These are phyloP conservation scores for Solidago caesia DNA, from an alignment of 129 eudicot species.

Conservation along the genomic window DNA sequence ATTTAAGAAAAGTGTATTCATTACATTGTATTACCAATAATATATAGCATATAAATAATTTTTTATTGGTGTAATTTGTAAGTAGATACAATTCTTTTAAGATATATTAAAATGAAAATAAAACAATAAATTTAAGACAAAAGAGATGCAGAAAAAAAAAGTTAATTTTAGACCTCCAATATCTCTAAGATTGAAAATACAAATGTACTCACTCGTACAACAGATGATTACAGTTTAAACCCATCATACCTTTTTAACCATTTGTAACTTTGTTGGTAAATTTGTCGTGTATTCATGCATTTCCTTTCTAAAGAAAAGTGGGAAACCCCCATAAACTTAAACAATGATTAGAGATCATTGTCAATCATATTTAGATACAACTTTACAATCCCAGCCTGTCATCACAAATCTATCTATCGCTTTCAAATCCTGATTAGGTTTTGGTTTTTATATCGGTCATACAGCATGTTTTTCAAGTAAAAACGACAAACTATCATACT, in stretches of 20 bases:
- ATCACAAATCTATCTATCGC: background rate
- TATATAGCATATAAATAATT: too few species aligned
- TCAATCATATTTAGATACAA: constrained; percentile 41
- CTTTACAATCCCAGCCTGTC: constrained; percentile 16
- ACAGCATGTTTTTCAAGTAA: background rate
- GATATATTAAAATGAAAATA: too few species aligned
- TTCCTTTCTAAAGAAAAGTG: background rate
- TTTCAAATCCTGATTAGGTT: background rate
- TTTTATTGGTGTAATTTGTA: too few species aligned
- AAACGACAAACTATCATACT: too few species aligned
- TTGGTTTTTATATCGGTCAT: background rate
- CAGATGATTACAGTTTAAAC: constrained; percentile 27
- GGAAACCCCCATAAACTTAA: constrained; percentile 19
- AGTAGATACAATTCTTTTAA: too few species aligned
- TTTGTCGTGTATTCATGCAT: constrained; percentile 39
- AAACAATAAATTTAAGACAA: too few species aligned
- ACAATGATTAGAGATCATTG: constrained; percentile 52
- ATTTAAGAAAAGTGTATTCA: too few species aligned
- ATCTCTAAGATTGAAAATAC: background rate
- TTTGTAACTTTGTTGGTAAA: constrained; percentile 31
- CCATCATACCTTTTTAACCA: constrained; percentile 27
- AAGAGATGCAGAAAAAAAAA: too few species aligned
- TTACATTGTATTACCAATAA: too few species aligned
- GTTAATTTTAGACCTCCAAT: too few species aligned
- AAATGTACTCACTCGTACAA: background rate